Evolutionary conservation across 2,329 filamentous ascomycete genomes (phyloP).

Genomic region (Aspergillus texensis): DNA sequence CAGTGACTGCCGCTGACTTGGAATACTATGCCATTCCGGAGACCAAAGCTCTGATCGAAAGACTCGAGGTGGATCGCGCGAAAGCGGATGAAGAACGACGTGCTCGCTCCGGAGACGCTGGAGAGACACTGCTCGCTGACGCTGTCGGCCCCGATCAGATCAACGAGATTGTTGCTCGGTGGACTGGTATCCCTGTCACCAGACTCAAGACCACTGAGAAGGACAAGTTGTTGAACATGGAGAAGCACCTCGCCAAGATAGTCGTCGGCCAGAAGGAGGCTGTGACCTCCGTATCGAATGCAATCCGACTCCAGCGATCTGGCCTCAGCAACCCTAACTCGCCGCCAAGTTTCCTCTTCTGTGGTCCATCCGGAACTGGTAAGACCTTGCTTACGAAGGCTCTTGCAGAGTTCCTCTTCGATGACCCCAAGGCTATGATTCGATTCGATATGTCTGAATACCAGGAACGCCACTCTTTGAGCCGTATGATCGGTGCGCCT

Average conservation of each 20-base stretch:
- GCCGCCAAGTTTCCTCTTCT: conserved; percentile 97
- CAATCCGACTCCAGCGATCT: conserved; percentile 91
- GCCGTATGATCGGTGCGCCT: conserved; percentile 95
- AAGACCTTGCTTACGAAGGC: conserved; percentile 98
- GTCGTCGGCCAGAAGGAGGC: conserved; percentile 96
- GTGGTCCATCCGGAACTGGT: conserved; percentile 95
- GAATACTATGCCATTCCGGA: conserved; percentile 98
- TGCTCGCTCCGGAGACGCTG: conserved; percentile 59
- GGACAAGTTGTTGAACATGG: conserved; percentile 98
- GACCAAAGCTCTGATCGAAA: conserved; percentile 76
- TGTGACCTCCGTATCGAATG: conserved; percentile 89
- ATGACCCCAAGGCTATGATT: conserved; percentile 96
- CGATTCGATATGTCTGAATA: conserved; percentile 99
- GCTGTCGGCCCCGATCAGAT: conserved; percentile 96
- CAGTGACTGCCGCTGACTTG: conserved; percentile 85
- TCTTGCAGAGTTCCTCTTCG: conserved; percentile 95
- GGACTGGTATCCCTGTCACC: conserved; percentile 98
- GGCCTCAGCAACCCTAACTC: conserved; percentile 95
- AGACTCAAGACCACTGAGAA: conserved; percentile 93
- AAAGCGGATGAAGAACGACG: conserved; percentile 71
- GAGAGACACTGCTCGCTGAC: conserved; percentile 80
- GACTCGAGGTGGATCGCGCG: conserved; percentile 78
- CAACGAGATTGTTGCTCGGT: conserved; percentile 95
- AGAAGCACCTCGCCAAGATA: conserved; percentile 77
- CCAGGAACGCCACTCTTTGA: conserved; percentile 92